These are phyloP conservation scores for Penicillium daleae DNA, from an alignment of 495 filamentous ascomycete species.

Conservation along the genomic window DNA sequence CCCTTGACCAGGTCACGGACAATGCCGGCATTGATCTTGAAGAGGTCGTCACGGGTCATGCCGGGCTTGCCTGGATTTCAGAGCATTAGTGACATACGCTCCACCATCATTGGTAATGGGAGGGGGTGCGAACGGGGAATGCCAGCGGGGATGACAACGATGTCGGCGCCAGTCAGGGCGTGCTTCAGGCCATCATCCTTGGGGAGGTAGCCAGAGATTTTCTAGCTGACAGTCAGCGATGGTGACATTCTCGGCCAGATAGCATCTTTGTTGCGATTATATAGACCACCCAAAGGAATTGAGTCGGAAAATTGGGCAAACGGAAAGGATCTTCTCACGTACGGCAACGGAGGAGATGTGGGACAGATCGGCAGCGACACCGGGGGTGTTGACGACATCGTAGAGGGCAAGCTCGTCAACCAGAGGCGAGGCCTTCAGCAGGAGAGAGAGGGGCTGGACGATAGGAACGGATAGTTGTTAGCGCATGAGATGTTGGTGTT, in stretches of 20 bases:
- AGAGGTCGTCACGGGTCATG: constrained; percentile 98
- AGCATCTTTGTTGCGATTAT: background rate
- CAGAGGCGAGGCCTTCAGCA: constrained; percentile 84
- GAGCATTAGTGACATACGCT: constrained; percentile 15
- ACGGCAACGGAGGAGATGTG: constrained; percentile 95
- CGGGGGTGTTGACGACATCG: constrained; percentile 98
- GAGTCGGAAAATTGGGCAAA: background rate
- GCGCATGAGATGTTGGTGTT: background rate
- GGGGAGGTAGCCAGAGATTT: constrained; percentile 88
- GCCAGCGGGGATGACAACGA: constrained; percentile 95
- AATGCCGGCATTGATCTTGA: constrained; percentile 97
- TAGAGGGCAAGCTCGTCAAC: constrained; percentile 92
- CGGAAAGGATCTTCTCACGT: constrained; percentile 39
- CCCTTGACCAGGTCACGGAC: constrained; percentile 84
- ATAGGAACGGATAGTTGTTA: constrained; percentile 14
- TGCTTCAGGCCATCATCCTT: constrained; percentile 86
- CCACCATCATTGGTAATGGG: background rate
- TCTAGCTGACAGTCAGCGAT: constrained; percentile 55
- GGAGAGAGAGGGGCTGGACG: constrained; percentile 85
- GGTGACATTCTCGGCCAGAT: background rate
- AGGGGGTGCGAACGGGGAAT: constrained; percentile 78
- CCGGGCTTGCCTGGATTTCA: constrained; percentile 82
- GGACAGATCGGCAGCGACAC: constrained; percentile 92
- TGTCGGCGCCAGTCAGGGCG: constrained; percentile 86
- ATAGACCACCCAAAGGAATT: too few species aligned